Conservation (phyloP, 345 rosid genomes). For the Abelmoschus esculentus region DNA sequence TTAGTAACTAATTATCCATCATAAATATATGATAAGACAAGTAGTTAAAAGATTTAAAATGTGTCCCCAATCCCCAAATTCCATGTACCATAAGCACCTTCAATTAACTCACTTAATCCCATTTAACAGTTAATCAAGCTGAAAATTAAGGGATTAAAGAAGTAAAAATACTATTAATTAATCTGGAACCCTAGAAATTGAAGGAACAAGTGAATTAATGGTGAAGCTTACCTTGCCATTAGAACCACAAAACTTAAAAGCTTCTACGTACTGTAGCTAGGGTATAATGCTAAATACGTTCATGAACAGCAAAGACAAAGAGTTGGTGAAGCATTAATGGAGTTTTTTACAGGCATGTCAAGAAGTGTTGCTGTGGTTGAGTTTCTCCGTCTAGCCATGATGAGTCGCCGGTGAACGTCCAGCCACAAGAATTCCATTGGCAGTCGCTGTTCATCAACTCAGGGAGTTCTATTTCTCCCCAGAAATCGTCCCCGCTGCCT, state of each 20-base stretch:
- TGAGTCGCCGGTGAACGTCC: slow-evolving; percentile 33
- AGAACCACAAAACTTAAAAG: not conserved
- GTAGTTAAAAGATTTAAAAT: too few species aligned
- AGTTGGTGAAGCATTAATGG: slow-evolving; percentile 1
- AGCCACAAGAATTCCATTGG: slow-evolving; percentile 27
- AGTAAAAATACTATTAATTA: not conserved
- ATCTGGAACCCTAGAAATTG: not conserved
- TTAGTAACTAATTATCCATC: too few species aligned
- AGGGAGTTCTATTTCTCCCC: slow-evolving; percentile 72
- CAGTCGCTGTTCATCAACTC: slow-evolving; percentile 37
- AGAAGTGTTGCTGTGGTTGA: slow-evolving; percentile 25
- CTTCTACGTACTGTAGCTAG: not conserved
- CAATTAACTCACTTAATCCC: not conserved
- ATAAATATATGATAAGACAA: too few species aligned
- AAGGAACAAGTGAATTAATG: not conserved
- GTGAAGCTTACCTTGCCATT: not conserved
- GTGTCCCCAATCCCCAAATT: too few species aligned
- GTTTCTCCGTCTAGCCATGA: slow-evolving; percentile 49
- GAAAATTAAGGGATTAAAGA: not conserved
- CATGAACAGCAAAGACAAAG: not conserved
- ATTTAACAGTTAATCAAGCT: not conserved
- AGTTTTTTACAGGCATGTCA: slow-evolving; percentile 32
- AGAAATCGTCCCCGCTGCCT: slow-evolving; percentile 44
- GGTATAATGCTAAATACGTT: not conserved
- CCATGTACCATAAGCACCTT: not conserved